phyloP scores from a whole-genome alignment of 495 filamentous ascomycete species.

The Penicillium roqueforti region DNA sequence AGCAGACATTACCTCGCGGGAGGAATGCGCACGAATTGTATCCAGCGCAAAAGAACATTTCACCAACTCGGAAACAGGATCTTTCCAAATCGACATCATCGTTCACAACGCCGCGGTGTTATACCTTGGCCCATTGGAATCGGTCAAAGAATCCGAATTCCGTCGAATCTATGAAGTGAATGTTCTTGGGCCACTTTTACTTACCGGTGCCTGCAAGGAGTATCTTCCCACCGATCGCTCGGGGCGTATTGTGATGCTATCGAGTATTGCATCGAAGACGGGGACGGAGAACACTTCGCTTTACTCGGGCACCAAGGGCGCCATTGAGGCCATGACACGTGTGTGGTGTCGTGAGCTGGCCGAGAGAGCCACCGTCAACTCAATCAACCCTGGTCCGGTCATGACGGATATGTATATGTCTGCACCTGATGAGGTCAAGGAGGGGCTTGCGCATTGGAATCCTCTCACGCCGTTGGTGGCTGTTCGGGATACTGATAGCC shows the following conservation, averaged over 20 bases:
- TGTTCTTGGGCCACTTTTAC: slow-evolving; percentile 66
- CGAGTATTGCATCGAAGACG: too few relatives aligned
- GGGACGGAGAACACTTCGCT: too few relatives aligned
- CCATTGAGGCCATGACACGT: too few relatives aligned
- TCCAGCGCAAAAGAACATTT: slow-evolving; percentile 35
- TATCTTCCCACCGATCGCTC: too few relatives aligned
- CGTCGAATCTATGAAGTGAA: slow-evolving; percentile 65
- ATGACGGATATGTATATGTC: slow-evolving; percentile 58
- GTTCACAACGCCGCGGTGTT: slow-evolving; percentile 71
- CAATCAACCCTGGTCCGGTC: slow-evolving; percentile 75
- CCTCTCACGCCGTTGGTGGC: neutral
- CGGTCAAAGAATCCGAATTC: slow-evolving; percentile 47
- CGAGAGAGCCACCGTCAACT: slow-evolving; percentile 68
- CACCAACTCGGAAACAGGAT: slow-evolving; percentile 27
- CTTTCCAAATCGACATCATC: slow-evolving; percentile 68
- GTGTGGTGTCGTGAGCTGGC: slow-evolving; percentile 71
- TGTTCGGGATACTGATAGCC: neutral
- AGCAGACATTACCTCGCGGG: slow-evolving; percentile 1
- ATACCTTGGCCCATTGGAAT: slow-evolving; percentile 34
- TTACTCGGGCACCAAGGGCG: too few relatives aligned
- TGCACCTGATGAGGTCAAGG: slow-evolving; percentile 18
- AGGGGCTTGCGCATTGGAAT: neutral
- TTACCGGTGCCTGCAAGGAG: too few relatives aligned
- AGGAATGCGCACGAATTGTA: neutral
- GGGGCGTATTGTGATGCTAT: too few relatives aligned